phyloP scores from a whole-genome alignment of 441 rosid species.

The Francoa sonchifolia region DNA sequence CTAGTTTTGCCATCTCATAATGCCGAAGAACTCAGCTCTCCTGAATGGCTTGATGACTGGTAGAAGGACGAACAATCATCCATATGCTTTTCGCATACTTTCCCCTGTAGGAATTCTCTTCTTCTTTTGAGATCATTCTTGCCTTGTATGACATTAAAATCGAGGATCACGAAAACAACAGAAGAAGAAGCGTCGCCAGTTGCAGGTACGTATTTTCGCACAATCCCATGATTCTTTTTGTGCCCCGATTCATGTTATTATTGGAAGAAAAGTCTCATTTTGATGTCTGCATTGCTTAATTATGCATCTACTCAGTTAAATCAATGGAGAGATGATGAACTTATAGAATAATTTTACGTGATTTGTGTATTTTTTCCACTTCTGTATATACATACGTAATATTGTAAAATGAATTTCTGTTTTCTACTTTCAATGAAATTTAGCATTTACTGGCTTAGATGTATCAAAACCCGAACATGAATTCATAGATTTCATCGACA shows the following conservation, averaged over 20 bases:
- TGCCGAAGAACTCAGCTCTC: conserved; percentile 29
- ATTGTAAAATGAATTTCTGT: no score
- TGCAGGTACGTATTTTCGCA: conserved; percentile 1
- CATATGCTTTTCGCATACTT: neutral
- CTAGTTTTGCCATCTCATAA: conserved; percentile 29
- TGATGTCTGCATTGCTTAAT: conserved; percentile 9
- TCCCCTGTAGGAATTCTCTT: conserved; percentile 4
- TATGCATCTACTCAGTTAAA: conserved; percentile 23
- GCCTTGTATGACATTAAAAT: neutral
- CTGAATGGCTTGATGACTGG: conserved; percentile 84
- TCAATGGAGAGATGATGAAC: conserved; percentile 14
- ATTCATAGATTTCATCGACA: no score
- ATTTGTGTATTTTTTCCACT: conserved; percentile 1
- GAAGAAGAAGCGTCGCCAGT: neutral
- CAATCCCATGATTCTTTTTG: conserved; percentile 3
- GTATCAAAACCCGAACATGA: no score
- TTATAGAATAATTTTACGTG: neutral
- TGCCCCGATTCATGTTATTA: conserved; percentile 2
- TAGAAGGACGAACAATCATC: conserved; percentile 19
- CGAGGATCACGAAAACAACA: neutral
- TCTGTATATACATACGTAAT: conserved; percentile 25
- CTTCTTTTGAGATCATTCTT: conserved; percentile 1
- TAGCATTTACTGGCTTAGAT: no score
- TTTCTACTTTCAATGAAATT: no score
- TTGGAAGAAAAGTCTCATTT: conserved; percentile 4